These are phyloP conservation scores for Lactarius trivialis DNA, from an alignment of 768 basidiomycete species.

Conservation along the genomic window DNA sequence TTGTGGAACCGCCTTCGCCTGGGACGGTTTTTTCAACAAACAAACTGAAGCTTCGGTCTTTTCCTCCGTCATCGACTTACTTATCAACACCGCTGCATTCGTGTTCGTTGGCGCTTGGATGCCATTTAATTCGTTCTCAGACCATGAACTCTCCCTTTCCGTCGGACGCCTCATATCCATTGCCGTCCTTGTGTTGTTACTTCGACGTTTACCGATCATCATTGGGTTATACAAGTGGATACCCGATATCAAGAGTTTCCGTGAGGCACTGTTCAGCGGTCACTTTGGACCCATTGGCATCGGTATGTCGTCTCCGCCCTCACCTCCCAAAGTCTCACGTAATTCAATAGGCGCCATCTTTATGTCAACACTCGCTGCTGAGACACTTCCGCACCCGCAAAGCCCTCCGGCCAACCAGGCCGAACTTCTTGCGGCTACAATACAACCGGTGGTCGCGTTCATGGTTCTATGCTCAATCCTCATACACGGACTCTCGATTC, in stretches of 20 bases:
- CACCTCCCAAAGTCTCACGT: constrained; percentile 3
- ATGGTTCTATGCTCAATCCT: constrained; percentile 90
- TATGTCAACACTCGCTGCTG: constrained; percentile 77
- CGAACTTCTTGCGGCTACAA: constrained; percentile 60
- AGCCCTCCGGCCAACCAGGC: constrained; percentile 49
- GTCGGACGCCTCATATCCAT: constrained; percentile 84
- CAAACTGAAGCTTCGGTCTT: constrained; percentile 95
- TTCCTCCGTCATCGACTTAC: constrained; percentile 89
- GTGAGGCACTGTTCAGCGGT: constrained; percentile 90
- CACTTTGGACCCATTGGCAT: constrained; percentile 91
- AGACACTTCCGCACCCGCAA: constrained; percentile 44
- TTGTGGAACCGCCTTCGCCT: constrained; percentile 93
- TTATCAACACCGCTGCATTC: constrained; percentile 95
- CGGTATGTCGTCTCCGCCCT: constrained; percentile 35
- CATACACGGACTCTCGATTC: constrained; percentile 87
- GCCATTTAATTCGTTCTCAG: constrained; percentile 78
- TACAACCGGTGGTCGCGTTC: constrained; percentile 92
- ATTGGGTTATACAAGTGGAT: constrained; percentile 85
- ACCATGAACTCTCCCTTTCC: constrained; percentile 57
- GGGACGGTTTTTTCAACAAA: constrained; percentile 91
- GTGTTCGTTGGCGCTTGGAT: constrained; percentile 97
- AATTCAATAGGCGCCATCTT: constrained; percentile 70
- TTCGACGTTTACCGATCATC: constrained; percentile 81
- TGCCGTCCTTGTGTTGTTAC: constrained; percentile 71
- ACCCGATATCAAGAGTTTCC: constrained; percentile 90